Base-by-base conservation (phyloP, 345 rosid genomes). In the Gossypium mustelinum region DNA sequence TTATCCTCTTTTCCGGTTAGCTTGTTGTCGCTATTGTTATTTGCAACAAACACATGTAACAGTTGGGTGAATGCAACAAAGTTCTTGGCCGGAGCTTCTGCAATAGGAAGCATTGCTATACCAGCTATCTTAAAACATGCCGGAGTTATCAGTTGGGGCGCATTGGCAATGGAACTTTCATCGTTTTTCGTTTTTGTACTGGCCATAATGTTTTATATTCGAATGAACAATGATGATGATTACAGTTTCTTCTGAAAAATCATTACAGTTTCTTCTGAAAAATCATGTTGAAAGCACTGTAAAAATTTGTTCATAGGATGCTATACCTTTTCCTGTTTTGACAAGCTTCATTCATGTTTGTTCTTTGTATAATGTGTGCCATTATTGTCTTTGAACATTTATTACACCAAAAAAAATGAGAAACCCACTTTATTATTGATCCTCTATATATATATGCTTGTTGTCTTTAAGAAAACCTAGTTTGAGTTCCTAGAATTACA, bases 61-160 rank as follows among this genome's bases (percentile, higher is more conserved):
- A 95, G 97, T n/a, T 95, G 99, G 98, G 89, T 85, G 66, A 95
- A 86, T 44, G 94, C 89, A 51, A 91, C 98, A 47, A 93, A 95
- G 89, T 95, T 91, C 85, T 76, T 95, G 86, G 89, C 98, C 0
- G 99, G 99, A 72, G 94, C 97, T 74, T 91, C 98, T 27, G 87
- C 89, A 2, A 63, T 95, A 20, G 98, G 99, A 82, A 95, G 98
- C 85, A 82, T 95, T 18, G 99, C 99, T 6, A 91, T 95, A 95
- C 85, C 64, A 60, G 64, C 17, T 60, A 60, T 95, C 73, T 83
- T 95, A 68, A 95, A 90, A 86, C 98, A 95, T 62, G 91, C 97
- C 0, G 97, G 92, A 54, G 89, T 93, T 59, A 95, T 95, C 6
- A 84, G 99, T 17, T 95, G 99, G 99, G 99, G 98, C 1, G 98